Evolutionary conservation across 1,139 yeast species (phyloP).

Genomic region (Candida dubliniensis): DNA sequence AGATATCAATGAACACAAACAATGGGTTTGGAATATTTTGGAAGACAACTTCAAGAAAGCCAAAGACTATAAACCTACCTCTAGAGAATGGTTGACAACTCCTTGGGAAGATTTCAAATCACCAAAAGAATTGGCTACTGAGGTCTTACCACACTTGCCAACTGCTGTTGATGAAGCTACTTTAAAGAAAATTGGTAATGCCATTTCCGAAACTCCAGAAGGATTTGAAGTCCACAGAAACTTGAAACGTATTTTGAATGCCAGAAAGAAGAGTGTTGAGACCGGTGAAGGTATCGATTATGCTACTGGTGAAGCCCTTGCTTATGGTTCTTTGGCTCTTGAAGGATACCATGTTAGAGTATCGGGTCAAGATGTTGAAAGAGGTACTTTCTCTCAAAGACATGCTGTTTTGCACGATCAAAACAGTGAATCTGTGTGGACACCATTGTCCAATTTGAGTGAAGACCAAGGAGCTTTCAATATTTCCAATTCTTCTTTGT

Average conservation of each 20-base stretch:
- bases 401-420: slow-evolving; percentile 98
- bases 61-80: slow-evolving; percentile 86
- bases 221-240: slow-evolving; percentile 92
- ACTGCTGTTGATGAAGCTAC: slow-evolving; percentile 78
- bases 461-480: slow-evolving; percentile 85
- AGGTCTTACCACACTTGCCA: slow-evolving; percentile 93
- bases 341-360: slow-evolving; percentile 98
- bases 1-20: slow-evolving; percentile 93
- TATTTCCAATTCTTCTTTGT: slow-evolving; percentile 93
- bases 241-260: slow-evolving; percentile 88
- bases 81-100: slow-evolving; percentile 97
- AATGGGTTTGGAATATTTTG: slow-evolving; percentile 95
- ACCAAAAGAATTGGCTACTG: slow-evolving; percentile 95
- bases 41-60: slow-evolving; percentile 88
- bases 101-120: slow-evolving; percentile 99
- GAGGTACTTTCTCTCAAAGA: slow-evolving; percentile 99
- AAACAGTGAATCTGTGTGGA: slow-evolving; percentile 74
- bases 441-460: slow-evolving; percentile 78
- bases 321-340: slow-evolving; percentile 85
- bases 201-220: slow-evolving; percentile 81
- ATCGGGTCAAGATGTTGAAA: slow-evolving; percentile 99
- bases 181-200: slow-evolving; percentile 76
- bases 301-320: slow-evolving; percentile 93
- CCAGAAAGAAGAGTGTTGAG: slow-evolving; percentile 84
- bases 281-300: slow-evolving; percentile 95